Base-by-base conservation (phyloP, 2,329 filamentous ascomycete species). In the Xylaria sp. region DNA sequence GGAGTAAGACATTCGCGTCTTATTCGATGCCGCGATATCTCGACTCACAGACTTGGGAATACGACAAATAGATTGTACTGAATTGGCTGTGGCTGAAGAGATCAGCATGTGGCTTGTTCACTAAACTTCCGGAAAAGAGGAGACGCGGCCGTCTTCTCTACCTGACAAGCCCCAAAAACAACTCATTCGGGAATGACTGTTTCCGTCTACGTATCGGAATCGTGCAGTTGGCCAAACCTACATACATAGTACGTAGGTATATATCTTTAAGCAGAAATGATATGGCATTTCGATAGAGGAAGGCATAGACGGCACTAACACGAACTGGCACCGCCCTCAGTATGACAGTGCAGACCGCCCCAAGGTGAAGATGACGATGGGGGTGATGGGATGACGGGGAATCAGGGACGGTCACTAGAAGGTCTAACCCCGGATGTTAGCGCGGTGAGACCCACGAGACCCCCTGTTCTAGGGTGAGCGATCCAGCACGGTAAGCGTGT, bases 361-460 rank as follows among this genome's bases (percentile, higher is more conserved):
- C 20, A 50, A 50, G 55, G 41, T 61, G 58, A 50, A 25, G 51
- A 50, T 61, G 46, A 39, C 59, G 48, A 62, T 44, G 15, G 46
- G 2, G 12, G 15, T 4, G 15, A 46, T 8, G 28, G 18, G 18
- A 46, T n/a, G 15, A 46, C 10, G 44, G 18, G 32, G 32, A 10
- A 51, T 51, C 28, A 9, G 8, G 15, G 44, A 41, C 46, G 15
- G 15, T 48, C 39, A 20, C 37, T 48, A 18, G 39, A 37, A 48
- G 50, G 54, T 58, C 28, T 52, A 41, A 2, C 52, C 9, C 48
- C 48, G 23, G 48, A 13, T 25, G 2, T 50, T 56, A 18, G 54
- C n/a, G 60, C 54, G 54, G 59, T 64, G 59, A 63, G 50, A 60
- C 41, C 55, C 63, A 54, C 44, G 15, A 41, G 46, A 54, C n/a